phyloP scores from a whole-genome alignment of 495 filamentous ascomycete genomes.

The Hamigera avellanea region DNA sequence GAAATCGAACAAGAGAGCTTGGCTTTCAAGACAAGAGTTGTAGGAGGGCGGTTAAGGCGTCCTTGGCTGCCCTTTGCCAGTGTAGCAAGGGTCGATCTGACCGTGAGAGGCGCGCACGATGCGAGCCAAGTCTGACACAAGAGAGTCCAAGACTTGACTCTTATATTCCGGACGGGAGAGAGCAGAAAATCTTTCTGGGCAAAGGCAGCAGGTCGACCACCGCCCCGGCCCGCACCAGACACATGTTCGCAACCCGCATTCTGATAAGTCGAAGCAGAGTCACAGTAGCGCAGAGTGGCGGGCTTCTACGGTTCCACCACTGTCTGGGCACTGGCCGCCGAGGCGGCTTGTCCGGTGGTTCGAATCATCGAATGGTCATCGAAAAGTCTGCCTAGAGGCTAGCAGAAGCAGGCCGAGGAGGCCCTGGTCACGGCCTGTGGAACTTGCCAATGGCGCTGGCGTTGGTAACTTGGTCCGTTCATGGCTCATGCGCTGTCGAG shows the following conservation, averaged over 20 bases:
- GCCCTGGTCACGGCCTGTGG: too few species aligned
- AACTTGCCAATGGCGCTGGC: too few species aligned
- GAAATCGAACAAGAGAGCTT: conserved; percentile 6
- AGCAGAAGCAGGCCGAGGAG: too few species aligned
- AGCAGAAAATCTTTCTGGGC: conserved; percentile 8
- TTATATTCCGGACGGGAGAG: conserved; percentile 9
- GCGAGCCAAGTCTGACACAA: conserved; percentile 14
- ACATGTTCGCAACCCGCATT: conserved; percentile 13
- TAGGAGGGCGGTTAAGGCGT: conserved; percentile 2
- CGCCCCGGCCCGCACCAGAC: conserved; percentile 3
- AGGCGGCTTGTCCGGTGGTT: too few species aligned
- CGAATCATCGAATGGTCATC: too few species aligned
- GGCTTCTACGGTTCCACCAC: too few species aligned
- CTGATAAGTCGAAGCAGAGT: conserved; percentile 16
- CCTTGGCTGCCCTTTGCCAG: too few species aligned
- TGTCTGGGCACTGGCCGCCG: too few species aligned
- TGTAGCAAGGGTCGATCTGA: conserved; percentile 4
- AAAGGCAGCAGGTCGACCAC: neutral
- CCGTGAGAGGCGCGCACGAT: conserved; percentile 10
- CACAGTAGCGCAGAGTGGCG: too few species aligned
- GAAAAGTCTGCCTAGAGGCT: too few species aligned
- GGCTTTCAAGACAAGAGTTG: neutral
- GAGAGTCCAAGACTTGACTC: conserved; percentile 8
- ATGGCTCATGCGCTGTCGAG: too few species aligned
- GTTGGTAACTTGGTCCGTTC: too few species aligned